Conservation (phyloP, 495 filamentous ascomycete species). For the Talaromyces proteolyticus region DNA sequence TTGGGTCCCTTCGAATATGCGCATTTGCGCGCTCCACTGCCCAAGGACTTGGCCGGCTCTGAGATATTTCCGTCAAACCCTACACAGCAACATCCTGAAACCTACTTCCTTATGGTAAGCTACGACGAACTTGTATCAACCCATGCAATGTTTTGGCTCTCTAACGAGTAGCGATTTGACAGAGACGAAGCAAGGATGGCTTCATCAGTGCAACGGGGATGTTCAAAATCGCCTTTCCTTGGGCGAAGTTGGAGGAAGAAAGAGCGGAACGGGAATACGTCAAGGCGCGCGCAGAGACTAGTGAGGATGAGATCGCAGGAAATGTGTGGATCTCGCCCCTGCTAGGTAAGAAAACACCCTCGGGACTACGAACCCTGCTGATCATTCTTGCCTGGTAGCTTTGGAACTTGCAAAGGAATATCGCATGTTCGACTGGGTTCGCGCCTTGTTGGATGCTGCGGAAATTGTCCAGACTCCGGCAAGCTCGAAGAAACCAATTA, state of each 20-base stretch:
- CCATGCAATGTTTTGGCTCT: not conserved
- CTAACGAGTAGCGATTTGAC: constrained; percentile 6
- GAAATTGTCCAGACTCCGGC: constrained; percentile 54
- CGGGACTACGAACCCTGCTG: not conserved
- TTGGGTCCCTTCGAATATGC: constrained; percentile 90
- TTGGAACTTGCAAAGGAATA: constrained; percentile 81
- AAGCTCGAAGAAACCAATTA: constrained; percentile 59
- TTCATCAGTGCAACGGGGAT: constrained; percentile 95
- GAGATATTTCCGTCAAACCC: constrained; percentile 77
- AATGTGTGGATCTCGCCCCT: constrained; percentile 92
- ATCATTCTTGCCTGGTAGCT: constrained; percentile 44
- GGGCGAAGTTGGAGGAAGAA: constrained; percentile 80
- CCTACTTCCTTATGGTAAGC: constrained; percentile 91
- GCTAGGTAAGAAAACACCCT: constrained; percentile 49
- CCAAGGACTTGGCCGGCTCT: constrained; percentile 75
- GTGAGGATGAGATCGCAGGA: constrained; percentile 86
- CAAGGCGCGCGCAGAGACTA: constrained; percentile 69
- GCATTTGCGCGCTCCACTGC: constrained; percentile 85
- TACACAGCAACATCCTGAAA: constrained; percentile 59
- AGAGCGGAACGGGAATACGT: constrained; percentile 80
- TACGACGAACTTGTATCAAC: not conserved
- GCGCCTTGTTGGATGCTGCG: constrained; percentile 76
- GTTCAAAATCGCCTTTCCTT: constrained; percentile 99
- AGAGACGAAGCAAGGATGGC: constrained; percentile 89
- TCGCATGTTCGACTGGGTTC: constrained; percentile 78